Evolutionary conservation across 768 basidiomycete genomes (phyloP).

Genomic region (Inosperma sp.): DNA sequence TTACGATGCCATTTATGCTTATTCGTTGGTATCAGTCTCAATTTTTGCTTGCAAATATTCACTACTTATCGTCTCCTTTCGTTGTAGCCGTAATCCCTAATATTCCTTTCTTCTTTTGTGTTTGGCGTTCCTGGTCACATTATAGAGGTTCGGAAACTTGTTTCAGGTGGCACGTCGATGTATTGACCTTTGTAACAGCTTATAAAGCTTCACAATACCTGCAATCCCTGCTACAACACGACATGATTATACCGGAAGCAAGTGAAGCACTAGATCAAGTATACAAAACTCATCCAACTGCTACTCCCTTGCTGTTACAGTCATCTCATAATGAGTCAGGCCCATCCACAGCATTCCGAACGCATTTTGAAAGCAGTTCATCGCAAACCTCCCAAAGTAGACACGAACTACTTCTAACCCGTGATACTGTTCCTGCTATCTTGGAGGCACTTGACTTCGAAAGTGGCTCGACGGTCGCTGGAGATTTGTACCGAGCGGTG

Average conservation of each 20-base stretch:
- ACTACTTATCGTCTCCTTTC: neutral
- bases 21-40: slow-evolving; percentile 51
- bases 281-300: slow-evolving; percentile 34
- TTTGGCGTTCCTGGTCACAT: slow-evolving; percentile 83
- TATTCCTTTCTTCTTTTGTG: slow-evolving; percentile 80
- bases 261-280: slow-evolving; percentile 53
- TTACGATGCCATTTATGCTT: slow-evolving; percentile 72
- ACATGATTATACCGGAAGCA: slow-evolving; percentile 52
- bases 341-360: neutral
- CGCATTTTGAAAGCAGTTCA: neutral
- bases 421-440: slow-evolving; percentile 51
- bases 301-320: no score
- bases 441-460: slow-evolving; percentile 43
- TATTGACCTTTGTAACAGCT: slow-evolving; percentile 34
- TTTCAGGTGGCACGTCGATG: neutral
- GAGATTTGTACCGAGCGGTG: slow-evolving; percentile 59
- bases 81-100: slow-evolving; percentile 71
- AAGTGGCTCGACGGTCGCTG: slow-evolving; percentile 31
- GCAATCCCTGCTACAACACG: slow-evolving; percentile 50
- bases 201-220: slow-evolving; percentile 70
- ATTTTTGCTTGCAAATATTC: neutral
- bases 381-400: neutral
- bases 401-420: slow-evolving; percentile 33
- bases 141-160: slow-evolving; percentile 52
- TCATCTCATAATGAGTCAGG: neutral